Evolutionary conservation across 2,329 filamentous ascomycete species (phyloP).

Genomic region (Penicillium nordicum): DNA sequence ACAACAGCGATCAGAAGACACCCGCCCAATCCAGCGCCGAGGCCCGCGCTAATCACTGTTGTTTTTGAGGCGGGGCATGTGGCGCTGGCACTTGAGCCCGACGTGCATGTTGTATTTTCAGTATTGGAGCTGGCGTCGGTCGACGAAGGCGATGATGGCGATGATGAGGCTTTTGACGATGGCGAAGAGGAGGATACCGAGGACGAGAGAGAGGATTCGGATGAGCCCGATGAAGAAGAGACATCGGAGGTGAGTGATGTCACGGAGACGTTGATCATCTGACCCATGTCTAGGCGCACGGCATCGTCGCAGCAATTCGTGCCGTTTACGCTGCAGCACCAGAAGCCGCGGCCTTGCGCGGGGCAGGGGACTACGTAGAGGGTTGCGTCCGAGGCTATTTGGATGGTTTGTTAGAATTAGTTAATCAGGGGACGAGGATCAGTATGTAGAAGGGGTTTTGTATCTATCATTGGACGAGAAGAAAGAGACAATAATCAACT

Average conservation of each 20-base stretch:
- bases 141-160: background rate
- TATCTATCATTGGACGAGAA: background rate
- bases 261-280: background rate
- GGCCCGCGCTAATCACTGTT: background rate
- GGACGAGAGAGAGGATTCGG: background rate
- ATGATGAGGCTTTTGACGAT: background rate
- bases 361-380: slow-evolving; percentile 1
- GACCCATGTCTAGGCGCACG: background rate
- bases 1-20: background rate
- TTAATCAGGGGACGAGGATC: background rate
- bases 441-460: background rate
- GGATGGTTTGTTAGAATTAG: background rate
- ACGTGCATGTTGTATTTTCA: background rate
- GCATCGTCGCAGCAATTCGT: background rate
- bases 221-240: background rate
- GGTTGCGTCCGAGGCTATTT: background rate
- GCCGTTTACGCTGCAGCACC: background rate
- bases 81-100: background rate
- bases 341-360: background rate
- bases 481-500: background rate
- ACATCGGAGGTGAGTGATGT: background rate
- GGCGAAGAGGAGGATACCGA: background rate
- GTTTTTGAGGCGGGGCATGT: background rate
- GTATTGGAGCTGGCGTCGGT: background rate
- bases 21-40: background rate